Conservation (phyloP, 345 rosid genomes). For the Rubroshorea leprosula region DNA sequence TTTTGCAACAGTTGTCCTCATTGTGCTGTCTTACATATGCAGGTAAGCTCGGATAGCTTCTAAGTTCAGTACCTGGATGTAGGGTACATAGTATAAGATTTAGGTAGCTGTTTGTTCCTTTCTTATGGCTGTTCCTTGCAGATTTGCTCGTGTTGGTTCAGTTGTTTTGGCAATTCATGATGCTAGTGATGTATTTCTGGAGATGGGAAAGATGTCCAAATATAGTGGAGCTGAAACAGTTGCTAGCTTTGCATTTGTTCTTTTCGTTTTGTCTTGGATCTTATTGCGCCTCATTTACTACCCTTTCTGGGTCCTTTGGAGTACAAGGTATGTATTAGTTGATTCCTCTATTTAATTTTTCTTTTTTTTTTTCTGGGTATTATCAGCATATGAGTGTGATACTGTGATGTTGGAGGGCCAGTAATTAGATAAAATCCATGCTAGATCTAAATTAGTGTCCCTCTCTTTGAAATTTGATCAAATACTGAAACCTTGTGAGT, state of each 20-base stretch:
- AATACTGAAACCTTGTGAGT: background rate
- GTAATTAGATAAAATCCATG: too few relatives aligned
- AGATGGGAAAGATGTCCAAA: slow-evolving; percentile 79
- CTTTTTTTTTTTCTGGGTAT: too few relatives aligned
- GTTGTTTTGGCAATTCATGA: slow-evolving; percentile 69
- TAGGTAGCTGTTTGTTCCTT: background rate
- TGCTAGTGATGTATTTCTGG: slow-evolving; percentile 66
- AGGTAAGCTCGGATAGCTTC: slow-evolving; percentile 33
- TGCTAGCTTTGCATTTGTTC: slow-evolving; percentile 43
- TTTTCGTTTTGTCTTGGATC: slow-evolving; percentile 51
- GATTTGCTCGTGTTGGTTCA: slow-evolving; percentile 74
- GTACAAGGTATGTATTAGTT: slow-evolving; percentile 55
- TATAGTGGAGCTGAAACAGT: slow-evolving; percentile 59
- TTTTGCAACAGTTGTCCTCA: slow-evolving; percentile 45
- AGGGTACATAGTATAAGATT: too few relatives aligned
- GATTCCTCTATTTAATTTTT: background rate
- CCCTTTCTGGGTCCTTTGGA: slow-evolving; percentile 72
- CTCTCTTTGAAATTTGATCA: too few relatives aligned
- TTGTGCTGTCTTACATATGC: slow-evolving; percentile 53
- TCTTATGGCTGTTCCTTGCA: slow-evolving; percentile 11
- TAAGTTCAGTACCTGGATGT: background rate
- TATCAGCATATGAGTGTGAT: too few relatives aligned
- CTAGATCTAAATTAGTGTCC: too few relatives aligned
- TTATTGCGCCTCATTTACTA: slow-evolving; percentile 52
- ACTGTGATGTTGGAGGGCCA: too few relatives aligned